Base-by-base conservation (phyloP, 2,329 filamentous ascomycete species). In the Pestalotiopsis fici region DNA sequence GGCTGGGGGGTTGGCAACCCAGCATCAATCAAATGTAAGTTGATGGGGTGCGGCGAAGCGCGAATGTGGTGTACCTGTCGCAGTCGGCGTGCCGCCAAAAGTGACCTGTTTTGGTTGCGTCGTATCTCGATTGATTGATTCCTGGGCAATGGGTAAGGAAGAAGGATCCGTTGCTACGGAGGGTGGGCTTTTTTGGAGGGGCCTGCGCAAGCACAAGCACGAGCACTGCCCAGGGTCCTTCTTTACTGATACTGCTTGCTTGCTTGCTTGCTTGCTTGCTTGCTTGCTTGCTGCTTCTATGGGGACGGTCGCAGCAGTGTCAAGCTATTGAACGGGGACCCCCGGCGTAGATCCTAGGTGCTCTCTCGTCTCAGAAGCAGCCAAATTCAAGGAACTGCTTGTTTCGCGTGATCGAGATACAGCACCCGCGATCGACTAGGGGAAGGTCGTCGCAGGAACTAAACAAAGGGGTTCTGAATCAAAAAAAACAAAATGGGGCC, bases 381-480 rank as follows among this genome's bases (percentile, higher is more conserved):
- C 63, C 47, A 66, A 68, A 71, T 72, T 66, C 71, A 73, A 66
- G 72, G 70, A 71, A 72, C 64, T 68, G 68, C 25, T n/a, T 63
- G 71, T 71, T 70, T 72, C 68, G 71, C 71, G 72, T 73, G 72
- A 71, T 70, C 72, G 68, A 72, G 71, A 70, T 72, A 59, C 23
- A 57, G 63, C 50, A 39, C 63, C n/a, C 63, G 55, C 28, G n/a
- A 59, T 57, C 28, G 21, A 43, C 56, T 65, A 27, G 28, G 37
- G 54, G 39, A 50, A 47, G 27, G 18, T 47, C n/a, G 18, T 21
- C 31, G 39, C 31, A 50, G n/a, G 43, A 50, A 50, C 43, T 50
- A 50, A 50, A 50, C 43, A 50, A 50, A 50, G 43, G 43, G 43
- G 43, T 50, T 50, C 43, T 50, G 43, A 50, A 50, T n/a, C 43